These are phyloP conservation scores for Neurospora terricola DNA, from an alignment of 495 filamentous ascomycete genomes.

Conservation along the genomic window DNA sequence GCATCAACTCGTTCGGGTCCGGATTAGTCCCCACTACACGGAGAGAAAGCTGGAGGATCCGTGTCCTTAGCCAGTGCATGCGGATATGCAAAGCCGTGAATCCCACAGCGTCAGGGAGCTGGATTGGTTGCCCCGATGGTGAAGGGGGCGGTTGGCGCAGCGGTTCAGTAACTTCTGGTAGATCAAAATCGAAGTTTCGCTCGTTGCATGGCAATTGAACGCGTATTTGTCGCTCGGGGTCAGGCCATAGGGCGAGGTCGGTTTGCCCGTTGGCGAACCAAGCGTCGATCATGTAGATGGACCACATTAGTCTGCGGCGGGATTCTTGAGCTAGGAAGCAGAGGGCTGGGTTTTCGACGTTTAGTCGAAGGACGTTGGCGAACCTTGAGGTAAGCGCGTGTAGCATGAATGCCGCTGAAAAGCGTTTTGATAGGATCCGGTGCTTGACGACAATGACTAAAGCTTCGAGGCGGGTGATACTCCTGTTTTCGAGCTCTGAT, in stretches of 20 bases:
- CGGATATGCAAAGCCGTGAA: constrained; percentile 38
- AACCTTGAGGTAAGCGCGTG: constrained; percentile 37
- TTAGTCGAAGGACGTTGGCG: constrained; percentile 36
- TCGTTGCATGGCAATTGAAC: constrained; percentile 42
- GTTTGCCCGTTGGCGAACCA: constrained; percentile 33
- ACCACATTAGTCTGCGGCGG: constrained; percentile 43
- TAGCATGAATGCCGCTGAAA: constrained; percentile 39
- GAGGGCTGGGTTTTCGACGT: constrained; percentile 37
- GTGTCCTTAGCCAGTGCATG: constrained; percentile 35
- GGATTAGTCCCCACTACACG: constrained; percentile 18
- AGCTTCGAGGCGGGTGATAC: constrained; percentile 37
- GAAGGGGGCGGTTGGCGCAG: constrained; percentile 25
- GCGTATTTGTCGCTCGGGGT: constrained; percentile 31
- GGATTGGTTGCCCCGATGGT: constrained; percentile 10
- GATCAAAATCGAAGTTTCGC: constrained; percentile 42
- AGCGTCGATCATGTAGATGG: constrained; percentile 39
- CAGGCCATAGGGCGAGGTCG: constrained; percentile 36
- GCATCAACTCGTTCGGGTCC: constrained; percentile 24
- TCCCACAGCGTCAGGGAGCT: constrained; percentile 37
- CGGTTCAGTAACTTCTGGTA: constrained; percentile 36
- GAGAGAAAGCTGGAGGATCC: constrained; percentile 33
- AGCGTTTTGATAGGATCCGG: constrained; percentile 34
- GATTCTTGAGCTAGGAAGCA: constrained; percentile 41
- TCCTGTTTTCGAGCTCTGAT: constrained; percentile 34
- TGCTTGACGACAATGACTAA: constrained; percentile 40